A percentile compares a stretch with the other conserved stretches of the same genome.
These are phyloP conservation scores for Mucor piriformis DNA, from an alignment of 371 early-diverging fungal genomes.

Conservation along the genomic window DNA sequence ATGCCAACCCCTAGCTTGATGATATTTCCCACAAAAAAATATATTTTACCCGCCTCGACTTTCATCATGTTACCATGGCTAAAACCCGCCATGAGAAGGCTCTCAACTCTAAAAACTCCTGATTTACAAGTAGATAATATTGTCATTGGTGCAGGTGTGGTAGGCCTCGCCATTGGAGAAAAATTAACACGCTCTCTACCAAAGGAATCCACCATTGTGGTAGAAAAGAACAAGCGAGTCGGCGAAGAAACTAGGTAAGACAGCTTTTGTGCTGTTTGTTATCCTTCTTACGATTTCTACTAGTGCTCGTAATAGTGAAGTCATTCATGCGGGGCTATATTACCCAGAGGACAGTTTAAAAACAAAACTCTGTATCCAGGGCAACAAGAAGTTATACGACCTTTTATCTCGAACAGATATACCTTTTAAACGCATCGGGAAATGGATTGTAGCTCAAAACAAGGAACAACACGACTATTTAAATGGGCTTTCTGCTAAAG, in stretches of 20 bases:
- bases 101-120: constrained; percentile 49
- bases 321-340: constrained; percentile 92
- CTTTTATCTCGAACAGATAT: constrained; percentile 55
- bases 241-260: constrained; percentile 76
- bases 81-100: constrained; percentile 64
- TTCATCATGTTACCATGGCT: not conserved
- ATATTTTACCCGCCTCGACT: not conserved
- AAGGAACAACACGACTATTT: constrained; percentile 61
- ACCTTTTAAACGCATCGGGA: constrained; percentile 62
- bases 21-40: too few species aligned
- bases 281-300: not conserved
- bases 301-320: constrained; percentile 90
- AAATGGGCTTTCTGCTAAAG: constrained; percentile 60
- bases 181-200: constrained; percentile 52
- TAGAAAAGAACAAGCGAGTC: constrained; percentile 65
- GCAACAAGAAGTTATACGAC: constrained; percentile 72
- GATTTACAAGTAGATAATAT: constrained; percentile 69
- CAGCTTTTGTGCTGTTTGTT: not conserved
- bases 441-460: constrained; percentile 81
- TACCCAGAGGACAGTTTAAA: constrained; percentile 81
- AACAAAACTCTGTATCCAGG: constrained; percentile 79
- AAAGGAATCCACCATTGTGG: constrained; percentile 55
- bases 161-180: constrained; percentile 77
- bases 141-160: constrained; percentile 82
- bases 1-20: too few species aligned